Percentiles rank a stretch among this genome's conserved stretches.
phyloP scores from a whole-genome alignment of 495 filamentous ascomycete species.

The Chaetomium fimeti region DNA sequence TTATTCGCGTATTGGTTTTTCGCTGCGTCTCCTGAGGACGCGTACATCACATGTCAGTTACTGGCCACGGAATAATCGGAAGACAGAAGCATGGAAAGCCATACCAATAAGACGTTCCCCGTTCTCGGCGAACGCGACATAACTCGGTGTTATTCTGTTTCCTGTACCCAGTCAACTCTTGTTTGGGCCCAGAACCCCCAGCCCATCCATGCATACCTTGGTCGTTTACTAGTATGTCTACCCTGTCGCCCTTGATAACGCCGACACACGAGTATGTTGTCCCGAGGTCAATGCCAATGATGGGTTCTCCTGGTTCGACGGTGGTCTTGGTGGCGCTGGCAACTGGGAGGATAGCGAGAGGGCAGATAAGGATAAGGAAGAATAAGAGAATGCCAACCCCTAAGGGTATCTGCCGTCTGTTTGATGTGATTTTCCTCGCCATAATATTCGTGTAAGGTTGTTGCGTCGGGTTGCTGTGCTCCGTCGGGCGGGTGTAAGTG shows the following conservation, averaged over 20 bases:
- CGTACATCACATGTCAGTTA: background rate
- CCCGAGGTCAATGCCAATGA: conserved; percentile 96
- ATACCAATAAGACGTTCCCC: conserved; percentile 55
- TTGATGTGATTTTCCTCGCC: conserved; percentile 2
- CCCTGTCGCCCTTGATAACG: conserved; percentile 92
- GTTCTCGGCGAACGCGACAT: conserved; percentile 93
- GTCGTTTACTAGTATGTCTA: conserved; percentile 90
- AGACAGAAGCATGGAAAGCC: background rate
- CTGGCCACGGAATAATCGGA: conserved; percentile 52
- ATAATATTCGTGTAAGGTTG: conserved; percentile 6
- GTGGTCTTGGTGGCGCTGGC: conserved; percentile 58
- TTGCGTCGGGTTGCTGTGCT: background rate
- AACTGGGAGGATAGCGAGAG: conserved; percentile 62
- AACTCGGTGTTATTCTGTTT: conserved; percentile 95
- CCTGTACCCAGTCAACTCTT: conserved; percentile 40
- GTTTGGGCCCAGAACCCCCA: background rate
- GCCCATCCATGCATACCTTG: conserved; percentile 45
- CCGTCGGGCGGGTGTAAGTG: background rate
- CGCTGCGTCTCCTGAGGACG: conserved; percentile 73
- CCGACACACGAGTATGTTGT: conserved; percentile 97
- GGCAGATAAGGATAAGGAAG: conserved; percentile 74
- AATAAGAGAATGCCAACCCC: conserved; percentile 73
- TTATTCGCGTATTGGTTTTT: conserved; percentile 99
- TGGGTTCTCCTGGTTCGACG: conserved; percentile 39
- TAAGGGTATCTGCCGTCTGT: conserved; percentile 24